These are phyloP conservation scores for Melaleuca alternifolia DNA, from an alignment of 345 rosid species.

Conservation along the genomic window DNA sequence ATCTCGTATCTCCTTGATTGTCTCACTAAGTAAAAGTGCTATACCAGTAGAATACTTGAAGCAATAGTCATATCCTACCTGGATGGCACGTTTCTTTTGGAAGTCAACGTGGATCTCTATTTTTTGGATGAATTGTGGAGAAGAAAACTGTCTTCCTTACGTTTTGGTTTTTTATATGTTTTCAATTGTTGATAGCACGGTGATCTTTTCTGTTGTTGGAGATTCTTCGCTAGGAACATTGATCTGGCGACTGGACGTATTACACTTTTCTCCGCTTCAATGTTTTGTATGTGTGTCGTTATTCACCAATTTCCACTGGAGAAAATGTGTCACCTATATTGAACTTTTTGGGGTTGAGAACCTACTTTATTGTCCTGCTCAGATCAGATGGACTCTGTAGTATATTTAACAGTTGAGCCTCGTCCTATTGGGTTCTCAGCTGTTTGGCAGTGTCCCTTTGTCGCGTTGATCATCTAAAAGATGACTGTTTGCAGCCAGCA, in stretches of 20 bases:
- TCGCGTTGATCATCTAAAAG: too few relatives aligned
- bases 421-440: too few relatives aligned
- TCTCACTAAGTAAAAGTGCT: background rate
- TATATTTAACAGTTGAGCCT: too few relatives aligned
- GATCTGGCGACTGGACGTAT: background rate
- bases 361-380: too few relatives aligned
- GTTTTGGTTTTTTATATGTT: background rate
- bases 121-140: background rate
- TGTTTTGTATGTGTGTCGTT: background rate
- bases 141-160: background rate
- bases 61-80: background rate
- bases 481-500: too few relatives aligned
- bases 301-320: background rate
- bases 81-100: background rate
- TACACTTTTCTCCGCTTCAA: background rate
- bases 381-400: too few relatives aligned
- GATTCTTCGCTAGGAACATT: background rate
- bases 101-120: background rate
- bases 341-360: background rate
- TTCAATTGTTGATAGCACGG: background rate
- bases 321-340: background rate
- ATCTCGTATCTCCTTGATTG: too few relatives aligned
- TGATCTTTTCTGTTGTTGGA: too few relatives aligned
- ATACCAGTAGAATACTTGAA: background rate
- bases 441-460: too few relatives aligned